Percentiles rank a stretch among this genome's conserved stretches.
phyloP scores from a whole-genome alignment of 2,329 filamentous ascomycete genomes.

The Plenodomus biglobosus region DNA sequence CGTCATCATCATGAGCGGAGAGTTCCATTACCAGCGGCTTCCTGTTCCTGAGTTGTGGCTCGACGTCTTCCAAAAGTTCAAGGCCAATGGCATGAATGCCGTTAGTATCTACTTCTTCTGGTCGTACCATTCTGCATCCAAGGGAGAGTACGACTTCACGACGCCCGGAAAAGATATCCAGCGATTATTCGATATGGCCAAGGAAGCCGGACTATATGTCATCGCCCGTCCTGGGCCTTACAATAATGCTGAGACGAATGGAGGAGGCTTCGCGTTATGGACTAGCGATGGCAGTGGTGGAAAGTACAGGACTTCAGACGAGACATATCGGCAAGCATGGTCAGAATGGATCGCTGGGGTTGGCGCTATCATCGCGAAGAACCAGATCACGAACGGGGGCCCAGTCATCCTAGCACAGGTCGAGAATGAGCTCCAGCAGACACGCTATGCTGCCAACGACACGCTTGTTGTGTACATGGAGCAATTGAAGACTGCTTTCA shows the following conservation, averaged over 20 bases:
- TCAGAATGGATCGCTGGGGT: slow-evolving; percentile 52
- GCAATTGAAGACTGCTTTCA: slow-evolving; percentile 52
- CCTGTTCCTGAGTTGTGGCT: slow-evolving; percentile 58
- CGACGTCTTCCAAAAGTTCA: slow-evolving; percentile 58
- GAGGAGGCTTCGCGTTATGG: slow-evolving; percentile 52
- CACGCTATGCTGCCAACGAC: slow-evolving; percentile 46
- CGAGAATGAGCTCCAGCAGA: slow-evolving; percentile 57
- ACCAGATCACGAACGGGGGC: slow-evolving; percentile 55
- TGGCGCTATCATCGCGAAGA: slow-evolving; percentile 52
- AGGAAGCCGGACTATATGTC: slow-evolving; percentile 56
- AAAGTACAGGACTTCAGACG: slow-evolving; percentile 47
- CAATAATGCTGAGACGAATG: slow-evolving; percentile 56
- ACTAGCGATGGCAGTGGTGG: slow-evolving; percentile 52
- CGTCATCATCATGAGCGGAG: slow-evolving; percentile 53
- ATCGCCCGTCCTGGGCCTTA: slow-evolving; percentile 57
- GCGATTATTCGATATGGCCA: slow-evolving; percentile 54
- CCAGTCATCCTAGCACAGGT: slow-evolving; percentile 56
- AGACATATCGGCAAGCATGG: slow-evolving; percentile 51
- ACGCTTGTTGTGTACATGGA: slow-evolving; percentile 57
- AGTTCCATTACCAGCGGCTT: slow-evolving; percentile 58
- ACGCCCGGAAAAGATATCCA: slow-evolving; percentile 55
- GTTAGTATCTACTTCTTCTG: slow-evolving; percentile 56
- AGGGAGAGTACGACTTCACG: slow-evolving; percentile 54
- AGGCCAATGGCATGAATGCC: slow-evolving; percentile 57
- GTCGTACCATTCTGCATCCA: slow-evolving; percentile 52